phyloP scores from a whole-genome alignment of 106 monocot species.

The Allium sativum region DNA sequence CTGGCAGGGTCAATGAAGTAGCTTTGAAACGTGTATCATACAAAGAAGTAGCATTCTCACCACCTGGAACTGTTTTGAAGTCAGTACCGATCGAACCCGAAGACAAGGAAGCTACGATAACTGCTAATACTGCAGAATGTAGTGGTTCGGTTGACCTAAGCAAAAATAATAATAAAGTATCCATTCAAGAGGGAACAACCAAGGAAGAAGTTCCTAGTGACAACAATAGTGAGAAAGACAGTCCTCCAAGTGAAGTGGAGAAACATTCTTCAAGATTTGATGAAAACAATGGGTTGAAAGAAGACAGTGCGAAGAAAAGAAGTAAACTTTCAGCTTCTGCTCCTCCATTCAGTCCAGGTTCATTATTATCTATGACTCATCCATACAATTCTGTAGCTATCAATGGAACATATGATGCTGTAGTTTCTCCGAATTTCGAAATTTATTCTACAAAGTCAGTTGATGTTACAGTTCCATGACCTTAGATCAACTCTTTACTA shows the following conservation, averaged over 20 bases:
- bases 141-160: slow-evolving; percentile 3
- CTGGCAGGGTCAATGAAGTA: slow-evolving; percentile 23
- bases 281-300: slow-evolving; percentile 18
- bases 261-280: slow-evolving; percentile 34
- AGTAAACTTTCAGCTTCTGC: slow-evolving; percentile 95
- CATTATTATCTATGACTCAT: slow-evolving; percentile 40
- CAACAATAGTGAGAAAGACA: slow-evolving; percentile 27
- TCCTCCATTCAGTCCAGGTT: slow-evolving; percentile 77
- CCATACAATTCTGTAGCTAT: slow-evolving; percentile 30
- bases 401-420: slow-evolving; percentile 4
- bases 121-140: neutral
- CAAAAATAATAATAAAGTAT: slow-evolving; percentile 19
- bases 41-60: slow-evolving; percentile 87
- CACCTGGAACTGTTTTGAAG: slow-evolving; percentile 84
- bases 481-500: slow-evolving; percentile 63
- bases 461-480: slow-evolving; percentile 44
- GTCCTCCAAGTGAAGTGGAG: slow-evolving; percentile 15
- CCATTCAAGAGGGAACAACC: slow-evolving; percentile 10
- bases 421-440: slow-evolving; percentile 21
- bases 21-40: slow-evolving; percentile 74
- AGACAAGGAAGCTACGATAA: slow-evolving; percentile 10
- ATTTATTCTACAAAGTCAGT: slow-evolving; percentile 33
- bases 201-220: slow-evolving; percentile 23
- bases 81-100: slow-evolving; percentile 21
- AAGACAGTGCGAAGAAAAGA: slow-evolving; percentile 14